phyloP scores from a whole-genome alignment of 768 basidiomycete genomes.

The Pilatotrama ljubarskyi region DNA sequence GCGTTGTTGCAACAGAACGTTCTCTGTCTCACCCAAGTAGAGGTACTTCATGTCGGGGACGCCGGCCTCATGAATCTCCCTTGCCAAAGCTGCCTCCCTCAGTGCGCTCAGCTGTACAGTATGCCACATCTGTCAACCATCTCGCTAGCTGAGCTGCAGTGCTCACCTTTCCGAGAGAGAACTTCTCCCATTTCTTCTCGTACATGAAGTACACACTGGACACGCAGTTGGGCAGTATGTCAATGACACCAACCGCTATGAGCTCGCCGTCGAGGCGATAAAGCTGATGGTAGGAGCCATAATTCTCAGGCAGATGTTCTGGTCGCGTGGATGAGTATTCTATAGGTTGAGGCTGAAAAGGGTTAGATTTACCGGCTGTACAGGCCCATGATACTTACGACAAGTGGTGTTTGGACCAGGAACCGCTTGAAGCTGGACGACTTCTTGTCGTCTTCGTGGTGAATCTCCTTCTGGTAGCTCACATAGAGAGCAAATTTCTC shows the following conservation, averaged over 20 bases:
- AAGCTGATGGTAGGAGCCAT: conserved; percentile 92
- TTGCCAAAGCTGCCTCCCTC: conserved; percentile 72
- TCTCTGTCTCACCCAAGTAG: conserved; percentile 77
- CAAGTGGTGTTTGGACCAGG: conserved; percentile 75
- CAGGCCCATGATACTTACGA: conserved; percentile 43
- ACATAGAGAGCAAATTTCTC: conserved; percentile 83
- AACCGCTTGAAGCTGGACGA: conserved; percentile 65
- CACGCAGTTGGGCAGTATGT: conserved; percentile 85
- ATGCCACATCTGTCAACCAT: neutral
- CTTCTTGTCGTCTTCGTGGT: conserved; percentile 60
- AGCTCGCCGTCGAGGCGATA: conserved; percentile 82
- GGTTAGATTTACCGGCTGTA: neutral
- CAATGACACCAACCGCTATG: conserved; percentile 85
- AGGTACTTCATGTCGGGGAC: conserved; percentile 59
- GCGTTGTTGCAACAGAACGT: neutral
- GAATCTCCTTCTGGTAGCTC: conserved; percentile 78
- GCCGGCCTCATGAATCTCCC: conserved; percentile 75
- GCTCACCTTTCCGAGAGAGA: conserved; percentile 71
- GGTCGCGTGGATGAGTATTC: conserved; percentile 52
- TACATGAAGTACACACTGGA: conserved; percentile 93
- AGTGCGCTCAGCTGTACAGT: conserved; percentile 85
- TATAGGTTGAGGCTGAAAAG: conserved; percentile 56
- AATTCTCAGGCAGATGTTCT: conserved; percentile 64
- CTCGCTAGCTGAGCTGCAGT: neutral
- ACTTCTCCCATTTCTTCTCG: conserved; percentile 63